Evolutionary conservation across 345 rosid species (phyloP), one percentile per base, ranked within the genome.

Genomic region (Jatropha curcas): DNA sequence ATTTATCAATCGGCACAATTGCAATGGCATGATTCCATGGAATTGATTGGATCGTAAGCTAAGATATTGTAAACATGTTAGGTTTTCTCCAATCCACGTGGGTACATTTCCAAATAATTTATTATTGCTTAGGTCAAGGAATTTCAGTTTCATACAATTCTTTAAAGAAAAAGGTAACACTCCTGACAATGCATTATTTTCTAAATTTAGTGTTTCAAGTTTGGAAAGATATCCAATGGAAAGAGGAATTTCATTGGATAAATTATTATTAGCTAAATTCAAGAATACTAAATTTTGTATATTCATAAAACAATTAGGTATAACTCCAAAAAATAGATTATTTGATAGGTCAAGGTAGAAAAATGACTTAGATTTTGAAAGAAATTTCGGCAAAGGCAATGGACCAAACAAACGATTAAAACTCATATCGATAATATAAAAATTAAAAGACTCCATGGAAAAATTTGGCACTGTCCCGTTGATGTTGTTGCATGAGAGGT

Each of bases 401-500:
- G 33, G 19, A 46, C 84, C 81, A 3, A 28, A 20, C 5, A 77
- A 71, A 19, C 43, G 6, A 46, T 81, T 77, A 8, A 56, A 77
- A 56, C 48, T 77, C n/a, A 81, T 50, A 65, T 77, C 75, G 28
- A 77, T 56, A 1, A 27, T 1, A 2, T 16, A 0, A 37, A 57
- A 27, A 6, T 25, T 43, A 28, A 7, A 16, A 37, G 12, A 37
- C 3, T 17, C 7, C 5, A 5, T 43, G 0, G 43, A 1, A 1
- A 48, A n/a, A 33, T 35, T 33, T 5, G 71, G 74, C 45, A 72
- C 1, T 17, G 35, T n/a, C n/a, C 77, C 78, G 4, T n/a, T 1
- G 48, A 80, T 64, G 25, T 73, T 77, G 41, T 80, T 80, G 65
- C 58, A 65, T 7, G 80, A 72, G 19, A 80, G 41, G 55, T 69